These are phyloP conservation scores for Podila verticillata DNA, from an alignment of 192 early-diverging fungal species.

Conservation along the genomic window DNA sequence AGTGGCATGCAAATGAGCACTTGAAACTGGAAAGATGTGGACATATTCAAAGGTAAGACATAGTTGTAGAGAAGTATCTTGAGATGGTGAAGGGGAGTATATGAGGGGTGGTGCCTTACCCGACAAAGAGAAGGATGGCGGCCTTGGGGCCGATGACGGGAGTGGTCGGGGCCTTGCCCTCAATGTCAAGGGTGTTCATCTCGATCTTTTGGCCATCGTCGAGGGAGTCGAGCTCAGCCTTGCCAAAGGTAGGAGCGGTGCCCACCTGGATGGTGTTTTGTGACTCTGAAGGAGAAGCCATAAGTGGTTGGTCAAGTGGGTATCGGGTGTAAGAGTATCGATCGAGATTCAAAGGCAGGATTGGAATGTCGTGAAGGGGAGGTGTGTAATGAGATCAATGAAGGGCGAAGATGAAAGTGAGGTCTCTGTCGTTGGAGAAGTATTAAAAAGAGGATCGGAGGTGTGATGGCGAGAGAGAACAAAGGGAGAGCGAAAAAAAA, in stretches of 20 bases:
- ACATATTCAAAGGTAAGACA: background rate
- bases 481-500: too few species aligned
- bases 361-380: too few species aligned
- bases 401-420: too few species aligned
- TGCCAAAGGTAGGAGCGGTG: background rate
- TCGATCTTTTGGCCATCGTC: background rate
- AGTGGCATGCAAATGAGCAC: too few species aligned
- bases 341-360: too few species aligned
- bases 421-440: too few species aligned
- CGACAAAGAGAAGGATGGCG: conserved; percentile 34
- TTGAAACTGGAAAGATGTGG: too few species aligned
- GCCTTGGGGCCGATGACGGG: conserved; percentile 20
- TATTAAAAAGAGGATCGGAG: too few species aligned
- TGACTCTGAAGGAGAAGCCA: background rate
- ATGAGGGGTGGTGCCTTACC: conserved; percentile 7
- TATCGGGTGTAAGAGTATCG: background rate
- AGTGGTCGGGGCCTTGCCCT: conserved; percentile 5
- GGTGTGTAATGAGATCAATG: too few species aligned
- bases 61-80: background rate
- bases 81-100: background rate
- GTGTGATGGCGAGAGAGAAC: too few species aligned
- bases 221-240: background rate
- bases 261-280: background rate
- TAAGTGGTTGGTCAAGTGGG: background rate
- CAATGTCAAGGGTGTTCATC: conserved; percentile 16